Percentiles rank a stretch among this genome's conserved stretches.
Evolutionary conservation across 2,329 filamentous ascomycete genomes (phyloP).

Genomic region (Diaporthe caulivora): DNA sequence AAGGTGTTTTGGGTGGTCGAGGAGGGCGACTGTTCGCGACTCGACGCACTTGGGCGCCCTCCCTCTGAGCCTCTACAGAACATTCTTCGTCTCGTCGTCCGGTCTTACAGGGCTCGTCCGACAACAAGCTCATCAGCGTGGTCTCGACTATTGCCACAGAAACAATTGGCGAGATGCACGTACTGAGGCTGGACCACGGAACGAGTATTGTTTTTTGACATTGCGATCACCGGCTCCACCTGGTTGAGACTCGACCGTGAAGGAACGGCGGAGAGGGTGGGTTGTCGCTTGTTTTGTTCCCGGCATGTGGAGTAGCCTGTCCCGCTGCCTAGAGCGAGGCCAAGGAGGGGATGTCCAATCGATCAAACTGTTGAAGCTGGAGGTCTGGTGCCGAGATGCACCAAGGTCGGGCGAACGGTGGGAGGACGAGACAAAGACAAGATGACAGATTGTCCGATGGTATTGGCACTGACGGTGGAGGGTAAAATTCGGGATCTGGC

Average conservation of each 20-base stretch:
- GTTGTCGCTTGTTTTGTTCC: slow-evolving; percentile 23
- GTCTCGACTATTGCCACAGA: slow-evolving; percentile 24
- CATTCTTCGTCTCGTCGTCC: slow-evolving; percentile 8
- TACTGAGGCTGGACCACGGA: neutral
- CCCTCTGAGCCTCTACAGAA: neutral
- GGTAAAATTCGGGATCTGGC: slow-evolving; percentile 22
- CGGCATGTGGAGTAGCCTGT: slow-evolving; percentile 19
- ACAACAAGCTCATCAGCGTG: neutral
- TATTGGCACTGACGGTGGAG: slow-evolving; percentile 10
- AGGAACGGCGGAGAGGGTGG: neutral
- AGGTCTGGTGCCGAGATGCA: slow-evolving; percentile 23
- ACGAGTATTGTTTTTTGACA: slow-evolving; percentile 16
- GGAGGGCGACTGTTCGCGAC: slow-evolving; percentile 17
- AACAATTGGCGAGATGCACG: slow-evolving; percentile 19
- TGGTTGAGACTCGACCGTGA: slow-evolving; percentile 27
- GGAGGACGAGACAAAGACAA: slow-evolving; percentile 24
- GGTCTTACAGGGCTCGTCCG: slow-evolving; percentile 1
- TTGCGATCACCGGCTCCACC: slow-evolving; percentile 28
- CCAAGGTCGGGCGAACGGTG: slow-evolving; percentile 16
- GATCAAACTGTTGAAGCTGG: slow-evolving; percentile 22
- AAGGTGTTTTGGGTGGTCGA: slow-evolving; percentile 31
- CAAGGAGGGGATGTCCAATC: slow-evolving; percentile 8
- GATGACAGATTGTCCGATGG: slow-evolving; percentile 35
- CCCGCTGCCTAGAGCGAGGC: slow-evolving; percentile 2
- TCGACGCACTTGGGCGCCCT: slow-evolving; percentile 11